These are phyloP conservation scores for Rhododendron mucronatum DNA, from an alignment of 148 eudicot genomes.

Conservation along the genomic window DNA sequence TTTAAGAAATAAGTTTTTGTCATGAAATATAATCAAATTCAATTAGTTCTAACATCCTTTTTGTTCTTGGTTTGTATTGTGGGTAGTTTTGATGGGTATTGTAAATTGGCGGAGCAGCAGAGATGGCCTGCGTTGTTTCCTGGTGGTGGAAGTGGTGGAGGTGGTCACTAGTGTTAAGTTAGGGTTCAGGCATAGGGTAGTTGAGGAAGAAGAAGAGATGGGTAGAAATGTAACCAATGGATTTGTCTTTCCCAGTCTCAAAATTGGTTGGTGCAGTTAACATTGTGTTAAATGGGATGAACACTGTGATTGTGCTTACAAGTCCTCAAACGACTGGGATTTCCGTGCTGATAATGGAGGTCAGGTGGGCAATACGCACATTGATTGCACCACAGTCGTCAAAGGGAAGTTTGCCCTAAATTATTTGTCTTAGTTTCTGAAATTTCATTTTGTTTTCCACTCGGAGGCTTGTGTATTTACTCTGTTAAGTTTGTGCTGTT, in stretches of 20 bases:
- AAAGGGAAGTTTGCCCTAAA: background rate
- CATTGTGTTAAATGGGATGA: background rate
- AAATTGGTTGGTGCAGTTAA: background rate
- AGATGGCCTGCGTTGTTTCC: background rate
- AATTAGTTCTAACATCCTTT: background rate
- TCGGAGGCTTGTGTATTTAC: background rate
- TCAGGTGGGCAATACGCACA: background rate
- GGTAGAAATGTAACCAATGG: background rate
- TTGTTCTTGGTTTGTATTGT: background rate
- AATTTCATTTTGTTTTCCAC: background rate
- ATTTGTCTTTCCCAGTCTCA: background rate
- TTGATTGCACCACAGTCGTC: background rate
- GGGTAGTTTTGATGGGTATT: background rate
- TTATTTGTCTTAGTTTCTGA: background rate
- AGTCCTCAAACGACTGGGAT: background rate
- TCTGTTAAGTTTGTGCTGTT: conserved; percentile 1
- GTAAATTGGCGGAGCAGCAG: background rate
- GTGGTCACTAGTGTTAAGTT: background rate
- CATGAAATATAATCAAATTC: background rate
- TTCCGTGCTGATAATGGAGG: background rate
- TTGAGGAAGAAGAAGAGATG: background rate
- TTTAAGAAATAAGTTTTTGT: too few species aligned
- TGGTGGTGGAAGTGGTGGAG: background rate
- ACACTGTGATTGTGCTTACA: background rate
- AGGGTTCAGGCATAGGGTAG: background rate